Evolutionary conservation across 2,329 filamentous ascomycete genomes (phyloP).

Genomic region (Colletotrichum sp.): DNA sequence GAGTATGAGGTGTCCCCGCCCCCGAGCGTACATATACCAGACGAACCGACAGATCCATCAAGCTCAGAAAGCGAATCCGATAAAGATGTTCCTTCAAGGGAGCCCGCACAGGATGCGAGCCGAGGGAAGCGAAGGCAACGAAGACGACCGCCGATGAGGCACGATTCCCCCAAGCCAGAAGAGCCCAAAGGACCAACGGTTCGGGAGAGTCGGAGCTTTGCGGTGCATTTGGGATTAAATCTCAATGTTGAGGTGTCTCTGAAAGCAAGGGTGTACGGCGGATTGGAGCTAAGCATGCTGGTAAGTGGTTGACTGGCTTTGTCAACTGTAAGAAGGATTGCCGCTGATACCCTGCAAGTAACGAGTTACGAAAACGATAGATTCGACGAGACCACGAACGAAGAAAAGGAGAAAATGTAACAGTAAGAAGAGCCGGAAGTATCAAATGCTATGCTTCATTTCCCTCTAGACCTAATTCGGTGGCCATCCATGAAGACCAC

Average conservation of each 20-base stretch:
- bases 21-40: not conserved
- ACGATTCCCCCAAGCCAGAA: not conserved
- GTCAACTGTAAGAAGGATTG: not conserved
- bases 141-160: not conserved
- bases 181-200: not conserved
- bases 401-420: not conserved
- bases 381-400: not conserved
- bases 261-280: not conserved
- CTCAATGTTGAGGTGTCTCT: constrained; percentile 9
- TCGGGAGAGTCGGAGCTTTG: not conserved
- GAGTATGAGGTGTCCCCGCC: not conserved
- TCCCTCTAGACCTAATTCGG: too few species aligned
- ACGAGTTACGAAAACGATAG: not conserved
- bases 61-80: constrained; percentile 5
- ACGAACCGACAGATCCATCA: not conserved
- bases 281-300: constrained; percentile 7
- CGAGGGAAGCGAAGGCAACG: not conserved
- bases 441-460: too few species aligned
- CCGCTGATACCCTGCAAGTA: not conserved
- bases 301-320: not conserved
- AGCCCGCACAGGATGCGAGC: not conserved
- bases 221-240: constrained; percentile 1
- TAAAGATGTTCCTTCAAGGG: not conserved
- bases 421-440: too few species aligned
- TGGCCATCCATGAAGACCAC: too few species aligned